Conservation (phyloP, 2,329 filamentous ascomycete species). For the Pseudogymnoascus sp. region DNA sequence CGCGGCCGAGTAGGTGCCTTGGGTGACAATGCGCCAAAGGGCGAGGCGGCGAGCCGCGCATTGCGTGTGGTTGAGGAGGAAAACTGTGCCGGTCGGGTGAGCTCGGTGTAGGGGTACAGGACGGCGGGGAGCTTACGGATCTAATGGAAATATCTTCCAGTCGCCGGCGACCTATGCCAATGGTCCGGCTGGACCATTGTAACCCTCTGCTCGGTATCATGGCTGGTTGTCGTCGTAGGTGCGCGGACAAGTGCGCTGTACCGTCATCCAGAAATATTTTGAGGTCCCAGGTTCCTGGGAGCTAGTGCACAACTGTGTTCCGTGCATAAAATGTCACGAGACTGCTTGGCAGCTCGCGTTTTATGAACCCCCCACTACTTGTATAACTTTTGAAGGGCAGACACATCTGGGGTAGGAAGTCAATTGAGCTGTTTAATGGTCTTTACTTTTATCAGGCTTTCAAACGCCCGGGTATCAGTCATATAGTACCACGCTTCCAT, state of each 20-base stretch:
- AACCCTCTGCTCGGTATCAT: conserved; percentile 53
- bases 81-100: conserved; percentile 22
- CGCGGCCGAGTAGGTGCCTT: conserved; percentile 14
- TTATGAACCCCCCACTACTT: neutral
- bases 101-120: conserved; percentile 11
- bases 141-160: conserved; percentile 33
- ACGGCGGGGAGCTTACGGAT: conserved; percentile 21
- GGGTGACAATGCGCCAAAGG: conserved; percentile 19
- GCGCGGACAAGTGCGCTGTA: conserved; percentile 11
- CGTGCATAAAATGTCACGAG: conserved; percentile 1
- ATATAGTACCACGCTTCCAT: neutral
- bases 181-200: conserved; percentile 38
- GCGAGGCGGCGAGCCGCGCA: conserved; percentile 20
- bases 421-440: neutral
- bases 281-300: conserved; percentile 8
- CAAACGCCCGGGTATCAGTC: neutral
- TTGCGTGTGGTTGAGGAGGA: conserved; percentile 26
- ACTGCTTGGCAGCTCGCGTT: neutral
- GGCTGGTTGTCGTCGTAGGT: conserved; percentile 15
- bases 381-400: neutral
- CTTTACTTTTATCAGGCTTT: neutral
- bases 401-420: neutral
- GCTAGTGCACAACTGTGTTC: neutral
- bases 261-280: conserved; percentile 26
- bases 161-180: conserved; percentile 29